Evolutionary conservation across 176 grass and related monocot genomes (phyloP), one percentile per base, ranked within the genome.

Genomic region (Dendrocalamus sinicus): DNA sequence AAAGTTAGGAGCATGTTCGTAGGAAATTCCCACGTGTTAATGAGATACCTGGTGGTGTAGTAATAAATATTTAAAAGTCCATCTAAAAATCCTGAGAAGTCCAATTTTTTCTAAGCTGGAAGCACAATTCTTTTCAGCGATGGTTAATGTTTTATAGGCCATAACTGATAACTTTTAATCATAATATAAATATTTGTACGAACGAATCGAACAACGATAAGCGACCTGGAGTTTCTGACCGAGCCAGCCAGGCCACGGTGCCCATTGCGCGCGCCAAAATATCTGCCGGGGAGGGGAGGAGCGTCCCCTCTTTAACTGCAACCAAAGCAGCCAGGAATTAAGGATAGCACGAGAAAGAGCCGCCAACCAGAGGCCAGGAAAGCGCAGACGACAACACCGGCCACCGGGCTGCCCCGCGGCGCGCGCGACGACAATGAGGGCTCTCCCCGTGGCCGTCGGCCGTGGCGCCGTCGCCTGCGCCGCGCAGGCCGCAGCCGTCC

Each of bases 311-410:
- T 32, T 30, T 1, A 1, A 35, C 30, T 6, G 45, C 77, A 51
- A 48, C 70, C 41, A 48, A 32, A 32, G 30, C 30, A 32, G 30
- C 30, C 30, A 65, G 12, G 41, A 69, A 23, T 78, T 20, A 43
- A 81, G 79, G 79, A 88, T 88, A 88, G 72, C 86, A 82, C 72
- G 71, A 77, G 72, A 47, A 70, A 82, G 61, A 24, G 23, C 39
- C 72, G 52, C 71, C 57, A 70, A 70, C 58, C 85, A 86, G 37
- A 11, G 13, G 65, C 45, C 58, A 54, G 5, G 45, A 2, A 70
- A 43, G 7, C 32, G 8, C 14, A 10, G 20, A 58, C 20, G 55
- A 22, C 10, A 53, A 15, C 15, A 53, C 30, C 30, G 30, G 30
- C 16, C 32, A 69, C 67, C 67, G 35, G 67, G 30, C 35, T 8